These are phyloP conservation scores for Corylus avellana DNA, from an alignment of 306 rosid species.

Conservation along the genomic window DNA sequence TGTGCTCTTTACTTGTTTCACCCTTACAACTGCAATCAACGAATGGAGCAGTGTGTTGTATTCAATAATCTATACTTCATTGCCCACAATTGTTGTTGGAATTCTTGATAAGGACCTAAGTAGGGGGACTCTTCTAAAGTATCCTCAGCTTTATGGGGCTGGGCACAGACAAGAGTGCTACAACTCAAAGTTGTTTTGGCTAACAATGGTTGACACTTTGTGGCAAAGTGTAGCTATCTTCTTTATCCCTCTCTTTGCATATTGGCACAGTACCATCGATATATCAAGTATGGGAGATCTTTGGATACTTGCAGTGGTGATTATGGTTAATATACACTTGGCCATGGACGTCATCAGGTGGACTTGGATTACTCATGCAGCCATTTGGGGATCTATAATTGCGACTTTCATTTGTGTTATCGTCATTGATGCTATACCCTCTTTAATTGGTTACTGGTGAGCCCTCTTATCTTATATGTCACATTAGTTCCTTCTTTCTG, in stretches of 20 bases:
- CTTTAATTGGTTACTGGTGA: constrained; percentile 78
- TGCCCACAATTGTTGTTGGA: constrained; percentile 88
- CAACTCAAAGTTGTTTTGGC: constrained; percentile 79
- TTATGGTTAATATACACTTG: constrained; percentile 84
- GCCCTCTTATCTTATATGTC: constrained; percentile 23
- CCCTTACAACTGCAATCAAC: constrained; percentile 80
- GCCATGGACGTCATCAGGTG: constrained; percentile 91
- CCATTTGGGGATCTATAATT: constrained; percentile 84
- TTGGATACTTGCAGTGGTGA: constrained; percentile 84
- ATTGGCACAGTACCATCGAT: constrained; percentile 66
- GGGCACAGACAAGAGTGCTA: constrained; percentile 86
- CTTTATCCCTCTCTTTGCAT: constrained; percentile 71
- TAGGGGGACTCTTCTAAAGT: constrained; percentile 63
- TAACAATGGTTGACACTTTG: constrained; percentile 71
- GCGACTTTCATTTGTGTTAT: constrained; percentile 71
- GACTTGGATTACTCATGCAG: constrained; percentile 75
- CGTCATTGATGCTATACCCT: constrained; percentile 67
- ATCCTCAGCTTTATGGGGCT: constrained; percentile 87
- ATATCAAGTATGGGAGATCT: constrained; percentile 86
- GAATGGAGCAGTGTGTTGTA: constrained; percentile 90
- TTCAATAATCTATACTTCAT: constrained; percentile 72
- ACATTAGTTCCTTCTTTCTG: background rate
- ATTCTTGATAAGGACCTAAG: constrained; percentile 95
- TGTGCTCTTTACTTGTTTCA: constrained; percentile 69
- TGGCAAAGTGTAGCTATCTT: constrained; percentile 88